These are phyloP conservation scores for Fusarium sp. DNA, from an alignment of 2,329 filamentous ascomycete genomes.

Conservation along the genomic window DNA sequence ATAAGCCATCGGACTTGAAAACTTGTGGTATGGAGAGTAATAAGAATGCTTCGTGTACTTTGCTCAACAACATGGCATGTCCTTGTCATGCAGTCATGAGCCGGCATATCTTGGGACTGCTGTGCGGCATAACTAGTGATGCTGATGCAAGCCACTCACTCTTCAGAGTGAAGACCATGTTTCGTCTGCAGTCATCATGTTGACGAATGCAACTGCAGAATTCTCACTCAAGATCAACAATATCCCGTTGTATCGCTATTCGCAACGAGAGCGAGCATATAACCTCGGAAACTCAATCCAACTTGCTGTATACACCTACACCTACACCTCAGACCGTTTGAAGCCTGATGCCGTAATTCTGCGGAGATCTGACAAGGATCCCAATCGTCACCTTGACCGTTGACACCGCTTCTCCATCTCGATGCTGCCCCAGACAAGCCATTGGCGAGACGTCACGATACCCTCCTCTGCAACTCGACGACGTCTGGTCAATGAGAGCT, in stretches of 20 bases:
- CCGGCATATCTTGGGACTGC: conserved; percentile 7
- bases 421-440: conserved; percentile 1
- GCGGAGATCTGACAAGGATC: conserved; percentile 20
- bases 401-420: conserved; percentile 7
- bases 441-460: conserved; percentile 20
- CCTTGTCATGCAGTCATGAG: background rate
- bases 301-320: conserved; percentile 14
- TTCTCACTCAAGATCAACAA: background rate
- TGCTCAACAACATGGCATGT: background rate
- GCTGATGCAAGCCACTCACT: conserved; percentile 26
- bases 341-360: conserved; percentile 11
- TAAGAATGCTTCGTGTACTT: background rate
- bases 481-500: conserved; percentile 16
- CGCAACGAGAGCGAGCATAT: background rate
- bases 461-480: conserved; percentile 20
- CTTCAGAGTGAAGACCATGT: background rate
- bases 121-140: conserved; percentile 10
- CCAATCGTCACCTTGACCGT: conserved; percentile 2
- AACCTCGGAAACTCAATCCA: conserved; percentile 1
- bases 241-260: background rate
- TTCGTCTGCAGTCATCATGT: conserved; percentile 31
- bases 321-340: conserved; percentile 1
- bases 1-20: background rate
- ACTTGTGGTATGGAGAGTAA: background rate
- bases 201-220: conserved; percentile 1